Base-by-base conservation (phyloP, 139 green algal species). In the Chlamydomonas asymmetrica region DNA sequence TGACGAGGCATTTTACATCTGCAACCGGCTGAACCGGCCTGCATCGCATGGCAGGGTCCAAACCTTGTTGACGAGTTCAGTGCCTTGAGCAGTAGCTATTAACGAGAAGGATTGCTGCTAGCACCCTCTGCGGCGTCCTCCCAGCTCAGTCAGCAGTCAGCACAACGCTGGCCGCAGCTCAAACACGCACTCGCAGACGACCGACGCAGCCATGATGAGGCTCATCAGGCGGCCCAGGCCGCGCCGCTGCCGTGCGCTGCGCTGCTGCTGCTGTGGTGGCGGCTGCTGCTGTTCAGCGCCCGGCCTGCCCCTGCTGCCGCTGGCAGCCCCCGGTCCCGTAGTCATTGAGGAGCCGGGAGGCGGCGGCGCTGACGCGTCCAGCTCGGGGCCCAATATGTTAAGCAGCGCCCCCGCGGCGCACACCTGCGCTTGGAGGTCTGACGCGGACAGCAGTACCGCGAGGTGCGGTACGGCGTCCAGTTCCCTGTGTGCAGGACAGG, bases 401-500 rank as follows among this genome's bases (percentile, higher is more conserved):
- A 92, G 77, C 71, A 92, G 75, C 50, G 87, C 87, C 20, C 88
- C 88, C 20, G 86, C 84, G 32, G 88, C 83, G 52, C 88, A 91
- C 35, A 90, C 81, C 71, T 88, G 82, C 20, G 8, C 75, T 50
- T 84, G 79, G 48, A 82, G 22, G 56, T 88, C 80, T 16, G 45
- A 18, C 27, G 85, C 76, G 7, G 81, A 84, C 56, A 93, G 70
- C 43, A 94, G 81, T 20, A 76, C 71, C 9, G 82, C 79, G 37
- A 93, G 74, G 6, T 82, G 72, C 20, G 74, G 73, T 20, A 94
- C 80, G 5, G 88, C 85, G 18, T 85, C 80, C 45, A 84, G 59
- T 6, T 91, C 76, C 48, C 82, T 76, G 78, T 39, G 18, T 57
- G 49, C 49, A 57, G 20, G 20, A n/a, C 22, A n/a, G 18, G 18